phyloP scores from a whole-genome alignment of 305 asterid genomes.

The Rubia tinctorum region DNA sequence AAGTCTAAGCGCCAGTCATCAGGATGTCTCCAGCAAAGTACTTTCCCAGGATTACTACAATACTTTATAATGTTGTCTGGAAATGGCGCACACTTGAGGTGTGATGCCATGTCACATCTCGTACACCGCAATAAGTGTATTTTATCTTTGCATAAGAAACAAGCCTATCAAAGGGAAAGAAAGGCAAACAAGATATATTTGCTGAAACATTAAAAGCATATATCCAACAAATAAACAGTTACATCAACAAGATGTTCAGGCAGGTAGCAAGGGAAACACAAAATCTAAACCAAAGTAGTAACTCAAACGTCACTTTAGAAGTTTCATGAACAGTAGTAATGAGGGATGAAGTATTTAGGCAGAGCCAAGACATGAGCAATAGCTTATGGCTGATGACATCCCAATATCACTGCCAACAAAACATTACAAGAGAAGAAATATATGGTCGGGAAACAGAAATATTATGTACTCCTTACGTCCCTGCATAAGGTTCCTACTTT shows the following conservation, averaged over 20 bases:
- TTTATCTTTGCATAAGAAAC: conserved; percentile 76
- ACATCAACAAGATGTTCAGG: background rate
- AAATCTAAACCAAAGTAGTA: background rate
- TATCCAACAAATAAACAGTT: background rate
- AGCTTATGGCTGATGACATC: background rate
- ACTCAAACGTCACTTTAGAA: background rate
- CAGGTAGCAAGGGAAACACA: conserved; percentile 1
- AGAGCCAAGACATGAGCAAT: background rate
- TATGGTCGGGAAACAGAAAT: background rate
- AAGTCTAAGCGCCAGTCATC: conserved; percentile 54
- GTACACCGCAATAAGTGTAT: conserved; percentile 69
- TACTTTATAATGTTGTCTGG: conserved; percentile 60
- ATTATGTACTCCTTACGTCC: too few species aligned
- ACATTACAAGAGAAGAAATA: background rate
- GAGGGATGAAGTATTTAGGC: background rate
- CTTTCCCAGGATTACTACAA: conserved; percentile 65
- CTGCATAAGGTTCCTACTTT: too few species aligned
- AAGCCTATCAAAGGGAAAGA: conserved; percentile 52
- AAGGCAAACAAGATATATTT: conserved; percentile 14
- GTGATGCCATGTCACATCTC: conserved; percentile 72
- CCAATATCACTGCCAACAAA: background rate
- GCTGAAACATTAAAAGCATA: conserved; percentile 4
- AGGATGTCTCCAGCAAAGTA: conserved; percentile 86
- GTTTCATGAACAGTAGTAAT: background rate
- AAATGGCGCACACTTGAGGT: conserved; percentile 77